Conservation (phyloP, 345 rosid species). For the Eucalyptus erythrocorys region DNA sequence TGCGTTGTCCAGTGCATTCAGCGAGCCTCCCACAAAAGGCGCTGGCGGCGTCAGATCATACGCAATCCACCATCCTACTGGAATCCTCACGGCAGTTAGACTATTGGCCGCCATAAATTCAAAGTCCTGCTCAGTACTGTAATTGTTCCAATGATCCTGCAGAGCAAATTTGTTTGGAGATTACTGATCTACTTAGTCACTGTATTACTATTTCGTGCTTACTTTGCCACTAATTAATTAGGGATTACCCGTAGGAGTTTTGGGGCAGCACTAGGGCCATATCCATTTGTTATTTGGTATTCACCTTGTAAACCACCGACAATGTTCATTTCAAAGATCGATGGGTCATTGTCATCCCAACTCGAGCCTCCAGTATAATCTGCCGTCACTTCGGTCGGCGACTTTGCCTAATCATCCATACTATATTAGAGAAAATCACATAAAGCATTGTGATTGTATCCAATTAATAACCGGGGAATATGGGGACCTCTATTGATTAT, state of each 20-base stretch:
- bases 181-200: neutral
- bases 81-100: neutral
- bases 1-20: neutral
- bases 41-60: neutral
- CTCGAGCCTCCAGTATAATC: neutral
- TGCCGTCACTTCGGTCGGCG: neutral
- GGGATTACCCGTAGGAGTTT: neutral
- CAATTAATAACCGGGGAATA: neutral
- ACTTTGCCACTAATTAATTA: neutral
- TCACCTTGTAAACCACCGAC: too few relatives aligned
- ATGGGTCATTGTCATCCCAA: neutral
- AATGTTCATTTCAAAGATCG: neutral
- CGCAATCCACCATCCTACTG: neutral
- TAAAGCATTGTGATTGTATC: neutral
- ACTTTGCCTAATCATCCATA: neutral
- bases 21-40: neutral
- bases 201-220: neutral
- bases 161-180: neutral
- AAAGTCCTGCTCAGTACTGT: neutral
- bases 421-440: neutral
- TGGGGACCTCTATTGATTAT: neutral
- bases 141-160: neutral
- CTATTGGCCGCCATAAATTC: neutral
- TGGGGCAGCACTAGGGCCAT: neutral
- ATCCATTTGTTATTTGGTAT: neutral